Conservation (phyloP, 2,329 filamentous ascomycete species). For the Cladosporium sp. region DNA sequence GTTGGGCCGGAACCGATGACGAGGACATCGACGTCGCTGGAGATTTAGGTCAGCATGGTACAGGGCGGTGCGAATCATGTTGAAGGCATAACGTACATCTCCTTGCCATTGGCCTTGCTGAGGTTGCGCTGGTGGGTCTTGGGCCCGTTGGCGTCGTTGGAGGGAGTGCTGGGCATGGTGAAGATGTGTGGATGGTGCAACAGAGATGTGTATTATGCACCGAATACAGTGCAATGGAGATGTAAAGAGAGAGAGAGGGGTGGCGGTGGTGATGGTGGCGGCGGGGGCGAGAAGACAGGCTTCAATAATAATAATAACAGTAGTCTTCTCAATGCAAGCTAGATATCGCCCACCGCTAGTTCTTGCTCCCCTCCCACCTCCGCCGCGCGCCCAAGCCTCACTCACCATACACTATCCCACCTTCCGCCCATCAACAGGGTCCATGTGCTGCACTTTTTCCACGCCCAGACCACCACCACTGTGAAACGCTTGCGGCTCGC, state of each 20-base stretch:
- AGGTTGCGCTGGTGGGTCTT: constrained; percentile 32
- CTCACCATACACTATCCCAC: constrained; percentile 7
- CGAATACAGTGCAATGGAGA: background rate
- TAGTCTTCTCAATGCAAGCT: constrained; percentile 9
- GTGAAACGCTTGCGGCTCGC: constrained; percentile 1
- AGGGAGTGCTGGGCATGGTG: constrained; percentile 4
- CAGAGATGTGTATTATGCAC: background rate
- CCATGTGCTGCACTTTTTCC: constrained; percentile 8
- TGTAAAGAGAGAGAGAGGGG: constrained; percentile 2
- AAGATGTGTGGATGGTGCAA: background rate
- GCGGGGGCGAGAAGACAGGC: background rate
- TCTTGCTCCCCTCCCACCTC: constrained; percentile 3
- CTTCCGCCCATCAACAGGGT: constrained; percentile 10
- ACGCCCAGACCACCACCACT: background rate
- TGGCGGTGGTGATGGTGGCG: constrained; percentile 8
- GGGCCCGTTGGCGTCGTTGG: constrained; percentile 11
- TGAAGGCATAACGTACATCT: constrained; percentile 29
- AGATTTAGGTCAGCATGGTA: constrained; percentile 18
- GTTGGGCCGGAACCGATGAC: constrained; percentile 98
- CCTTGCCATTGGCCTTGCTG: constrained; percentile 36
- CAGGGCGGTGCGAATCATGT: background rate
- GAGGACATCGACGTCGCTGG: constrained; percentile 90
- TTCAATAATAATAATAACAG: constrained; percentile 3
- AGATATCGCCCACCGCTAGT: constrained; percentile 10
- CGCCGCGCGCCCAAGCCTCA: constrained; percentile 11